phyloP scores from a whole-genome alignment of 106 monocot genomes.

The Hemerocallis citrina region DNA sequence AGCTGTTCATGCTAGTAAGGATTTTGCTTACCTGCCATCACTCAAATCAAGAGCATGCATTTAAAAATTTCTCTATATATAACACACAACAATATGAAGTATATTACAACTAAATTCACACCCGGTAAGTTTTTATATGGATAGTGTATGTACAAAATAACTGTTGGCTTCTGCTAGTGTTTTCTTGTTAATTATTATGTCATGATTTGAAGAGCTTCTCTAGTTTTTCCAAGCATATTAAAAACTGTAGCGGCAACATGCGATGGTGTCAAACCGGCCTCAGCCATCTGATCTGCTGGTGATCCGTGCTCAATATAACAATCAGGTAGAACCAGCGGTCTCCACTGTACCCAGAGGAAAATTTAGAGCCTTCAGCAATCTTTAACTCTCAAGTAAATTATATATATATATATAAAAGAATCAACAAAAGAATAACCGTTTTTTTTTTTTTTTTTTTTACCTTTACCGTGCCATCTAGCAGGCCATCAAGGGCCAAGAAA shows the following conservation, averaged over 20 bases:
- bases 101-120: too few relatives aligned
- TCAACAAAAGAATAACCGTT: background rate
- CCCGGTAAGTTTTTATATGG: too few relatives aligned
- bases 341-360: constrained; percentile 53
- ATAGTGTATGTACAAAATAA: too few relatives aligned
- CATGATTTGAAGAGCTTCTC: constrained; percentile 93
- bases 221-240: constrained; percentile 70
- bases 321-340: constrained; percentile 90
- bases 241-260: constrained; percentile 94
- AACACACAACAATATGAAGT: too few relatives aligned
- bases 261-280: constrained; percentile 74
- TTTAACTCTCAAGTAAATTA: background rate
- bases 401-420: background rate
- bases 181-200: constrained; percentile 5
- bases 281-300: constrained; percentile 62
- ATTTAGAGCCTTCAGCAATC: too few relatives aligned
- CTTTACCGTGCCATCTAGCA: constrained; percentile 75
- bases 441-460: constrained; percentile 20
- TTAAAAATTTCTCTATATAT: too few relatives aligned
- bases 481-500: constrained; percentile 85
- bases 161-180: too few relatives aligned
- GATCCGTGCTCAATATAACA: constrained; percentile 93
- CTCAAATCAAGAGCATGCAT: too few relatives aligned
- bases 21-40: too few relatives aligned
- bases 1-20: too few relatives aligned